Base-by-base conservation (phyloP, 768 basidiomycete genomes). In the Lactarius sanguifluus region DNA sequence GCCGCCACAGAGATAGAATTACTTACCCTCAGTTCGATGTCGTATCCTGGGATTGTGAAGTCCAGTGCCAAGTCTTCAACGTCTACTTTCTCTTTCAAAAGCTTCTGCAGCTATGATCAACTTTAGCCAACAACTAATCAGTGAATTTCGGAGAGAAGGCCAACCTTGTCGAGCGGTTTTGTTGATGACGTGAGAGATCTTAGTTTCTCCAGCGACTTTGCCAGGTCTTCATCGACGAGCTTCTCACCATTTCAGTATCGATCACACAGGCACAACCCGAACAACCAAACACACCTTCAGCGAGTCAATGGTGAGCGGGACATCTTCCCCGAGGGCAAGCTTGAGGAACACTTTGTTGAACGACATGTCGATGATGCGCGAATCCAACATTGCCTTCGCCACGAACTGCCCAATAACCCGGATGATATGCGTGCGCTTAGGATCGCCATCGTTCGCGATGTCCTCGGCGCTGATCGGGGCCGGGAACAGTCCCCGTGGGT, bases 291-390 rank as follows among this genome's bases (percentile, higher is more conserved):
- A 62, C 66, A 94, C 92, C 78, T 87, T 90, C 60, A 98, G 83
- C 7, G 88, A 86, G n/a, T 91, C 85, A 64, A 96, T 84, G 4
- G 89, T 91, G 70, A 91, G 79, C 16, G 93, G 90, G 32, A 98
- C 83, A 43, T 92, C 87, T 70, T 95, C 91, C 25, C 92, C 94
- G 16, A 98, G 85, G 7, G 96, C 83, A 60, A 92, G 83, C 75
- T 92, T 94, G 69, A 98, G 81, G 83, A 98, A 98, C n/a, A 96
- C 79, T 75, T 92, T 94, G 80, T 94, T 98, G 76, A 98, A 88
- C 34, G 92, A 88, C 70, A 98, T 81, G 75, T 98, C 97, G 77
- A 98, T 96, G 74, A 98, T 98, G 23, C 97, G 86, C 12, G 96
- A 97, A 77, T 99, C 97, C 54, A 98, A 80, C 83, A 98, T 88